phyloP scores from a whole-genome alignment of 1,284 basidiomycete genomes.

The Irpex rosettiformis region DNA sequence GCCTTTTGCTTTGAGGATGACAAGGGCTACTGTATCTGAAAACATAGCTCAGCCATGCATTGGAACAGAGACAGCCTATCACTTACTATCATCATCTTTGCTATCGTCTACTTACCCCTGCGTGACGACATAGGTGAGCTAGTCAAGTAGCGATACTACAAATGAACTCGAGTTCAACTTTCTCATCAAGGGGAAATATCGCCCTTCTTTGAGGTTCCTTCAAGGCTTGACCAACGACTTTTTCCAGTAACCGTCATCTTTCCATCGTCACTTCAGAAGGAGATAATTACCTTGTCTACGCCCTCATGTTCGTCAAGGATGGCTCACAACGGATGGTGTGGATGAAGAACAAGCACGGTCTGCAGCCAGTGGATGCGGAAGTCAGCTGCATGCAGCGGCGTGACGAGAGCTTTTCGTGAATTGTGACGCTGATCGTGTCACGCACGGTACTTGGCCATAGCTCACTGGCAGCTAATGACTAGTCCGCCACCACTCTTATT shows the following conservation, averaged over 20 bases:
- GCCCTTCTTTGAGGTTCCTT: neutral
- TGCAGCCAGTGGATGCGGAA: neutral
- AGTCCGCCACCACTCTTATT: neutral
- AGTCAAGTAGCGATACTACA: neutral
- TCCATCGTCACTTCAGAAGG: neutral
- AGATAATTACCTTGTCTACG: neutral
- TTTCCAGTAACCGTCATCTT: too few species aligned
- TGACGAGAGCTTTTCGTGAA: neutral
- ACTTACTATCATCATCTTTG: too few species aligned
- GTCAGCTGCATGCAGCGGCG: neutral
- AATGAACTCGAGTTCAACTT: neutral
- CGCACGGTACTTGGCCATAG: neutral
- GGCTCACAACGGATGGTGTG: neutral
- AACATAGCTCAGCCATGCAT: too few species aligned
- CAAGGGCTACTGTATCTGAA: too few species aligned
- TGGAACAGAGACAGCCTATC: too few species aligned
- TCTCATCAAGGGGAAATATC: neutral
- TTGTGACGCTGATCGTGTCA: too few species aligned
- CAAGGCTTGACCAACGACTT: too few species aligned
- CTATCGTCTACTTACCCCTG: neutral
- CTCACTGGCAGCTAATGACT: neutral
- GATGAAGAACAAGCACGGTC: neutral
- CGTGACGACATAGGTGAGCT: neutral
- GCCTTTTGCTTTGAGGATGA: too few species aligned
- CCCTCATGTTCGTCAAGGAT: neutral